phyloP scores from a whole-genome alignment of 2,329 filamentous ascomycete genomes.

The Bretziella fagacearum region DNA sequence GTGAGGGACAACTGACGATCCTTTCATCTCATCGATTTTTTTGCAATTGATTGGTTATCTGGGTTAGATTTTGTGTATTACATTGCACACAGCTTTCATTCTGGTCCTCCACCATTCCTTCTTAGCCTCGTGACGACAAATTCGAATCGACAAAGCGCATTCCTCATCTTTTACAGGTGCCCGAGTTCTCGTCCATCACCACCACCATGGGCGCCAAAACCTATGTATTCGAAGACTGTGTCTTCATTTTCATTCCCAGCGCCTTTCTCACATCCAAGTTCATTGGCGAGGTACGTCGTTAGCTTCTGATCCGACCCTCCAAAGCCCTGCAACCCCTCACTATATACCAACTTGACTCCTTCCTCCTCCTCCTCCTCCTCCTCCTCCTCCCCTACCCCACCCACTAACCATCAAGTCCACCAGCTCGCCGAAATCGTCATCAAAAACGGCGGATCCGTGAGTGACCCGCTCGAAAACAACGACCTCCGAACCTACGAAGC shows the following conservation, averaged over 20 bases:
- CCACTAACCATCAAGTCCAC: background rate
- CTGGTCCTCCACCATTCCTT: too few species aligned
- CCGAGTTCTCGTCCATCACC: background rate
- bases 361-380: too few species aligned
- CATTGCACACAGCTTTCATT: too few species aligned
- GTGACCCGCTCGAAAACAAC: constrained; percentile 32
- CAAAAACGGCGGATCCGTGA: constrained; percentile 34
- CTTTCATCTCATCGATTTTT: too few species aligned
- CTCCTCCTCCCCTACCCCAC: background rate
- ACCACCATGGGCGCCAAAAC: constrained; percentile 17
- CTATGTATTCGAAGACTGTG: constrained; percentile 27
- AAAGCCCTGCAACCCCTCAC: too few species aligned
- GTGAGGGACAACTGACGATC: too few species aligned
- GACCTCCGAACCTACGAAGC: constrained; percentile 30
- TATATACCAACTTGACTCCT: too few species aligned
- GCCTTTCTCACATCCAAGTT: constrained; percentile 24
- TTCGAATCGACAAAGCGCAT: too few species aligned
- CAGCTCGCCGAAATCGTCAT: constrained; percentile 28
- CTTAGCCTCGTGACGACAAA: too few species aligned
- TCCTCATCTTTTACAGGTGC: background rate
- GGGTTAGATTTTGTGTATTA: too few species aligned
- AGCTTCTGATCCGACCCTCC: too few species aligned
- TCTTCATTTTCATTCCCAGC: constrained; percentile 31
- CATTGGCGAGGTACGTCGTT: constrained; percentile 26
- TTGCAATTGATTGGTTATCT: too few species aligned